A percentile compares a stretch with the other conserved stretches of the same genome.
phyloP scores from a whole-genome alignment of 495 filamentous ascomycete species.

The Penicillium cataractarum region DNA sequence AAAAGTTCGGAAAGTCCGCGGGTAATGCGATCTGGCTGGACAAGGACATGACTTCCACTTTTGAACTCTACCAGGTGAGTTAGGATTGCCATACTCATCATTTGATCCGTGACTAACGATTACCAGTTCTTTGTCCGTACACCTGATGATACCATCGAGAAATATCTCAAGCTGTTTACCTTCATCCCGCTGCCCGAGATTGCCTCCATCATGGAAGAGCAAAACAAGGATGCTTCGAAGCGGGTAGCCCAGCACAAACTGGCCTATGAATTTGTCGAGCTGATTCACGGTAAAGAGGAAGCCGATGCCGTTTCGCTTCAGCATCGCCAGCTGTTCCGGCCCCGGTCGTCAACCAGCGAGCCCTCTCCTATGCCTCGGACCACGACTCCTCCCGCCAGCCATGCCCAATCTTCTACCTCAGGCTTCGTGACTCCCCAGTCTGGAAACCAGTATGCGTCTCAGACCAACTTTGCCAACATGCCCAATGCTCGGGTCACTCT shows the following conservation, averaged over 20 bases:
- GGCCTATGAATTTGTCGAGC: conserved; percentile 74
- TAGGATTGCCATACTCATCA: conserved; percentile 2
- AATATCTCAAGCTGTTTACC: conserved; percentile 87
- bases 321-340: conserved; percentile 61
- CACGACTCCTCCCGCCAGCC: conserved; percentile 20
- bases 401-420: conserved; percentile 26
- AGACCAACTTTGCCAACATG: conserved; percentile 53
- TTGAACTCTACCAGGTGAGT: conserved; percentile 78
- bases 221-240: conserved; percentile 64
- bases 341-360: conserved; percentile 42
- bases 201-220: conserved; percentile 62
- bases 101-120: conserved; percentile 24
- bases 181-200: conserved; percentile 76
- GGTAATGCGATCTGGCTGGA: conserved; percentile 97
- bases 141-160: conserved; percentile 76
- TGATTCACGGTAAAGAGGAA: conserved; percentile 70
- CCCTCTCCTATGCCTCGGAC: conserved; percentile 45
- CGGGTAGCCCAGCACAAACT: conserved; percentile 80
- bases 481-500: conserved; percentile 60
- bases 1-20: conserved; percentile 94
- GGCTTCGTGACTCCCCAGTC: conserved; percentile 39
- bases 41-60: conserved; percentile 72
- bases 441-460: conserved; percentile 47
- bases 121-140: conserved; percentile 79
- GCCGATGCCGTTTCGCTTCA: conserved; percentile 59